These are phyloP conservation scores for Bidens hawaiensis DNA, from an alignment of 140 eudicot species.

Conservation along the genomic window DNA sequence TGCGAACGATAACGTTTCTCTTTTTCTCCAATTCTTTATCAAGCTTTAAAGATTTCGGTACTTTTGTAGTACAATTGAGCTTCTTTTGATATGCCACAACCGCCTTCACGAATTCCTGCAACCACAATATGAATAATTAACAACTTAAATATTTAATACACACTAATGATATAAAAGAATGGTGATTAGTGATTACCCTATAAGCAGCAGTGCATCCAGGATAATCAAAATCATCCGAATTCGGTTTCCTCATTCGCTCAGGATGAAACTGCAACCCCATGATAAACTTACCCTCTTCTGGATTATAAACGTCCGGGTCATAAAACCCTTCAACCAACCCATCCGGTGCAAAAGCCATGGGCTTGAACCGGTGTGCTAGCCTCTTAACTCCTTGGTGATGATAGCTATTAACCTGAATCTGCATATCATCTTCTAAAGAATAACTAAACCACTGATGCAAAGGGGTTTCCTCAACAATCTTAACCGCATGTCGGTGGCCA, in stretches of 20 bases:
- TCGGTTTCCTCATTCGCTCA: constrained; percentile 69
- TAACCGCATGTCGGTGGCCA: constrained; percentile 72
- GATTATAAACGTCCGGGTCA: constrained; percentile 82
- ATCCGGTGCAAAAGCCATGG: constrained; percentile 91
- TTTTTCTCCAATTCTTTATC: constrained; percentile 73
- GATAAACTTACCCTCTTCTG: constrained; percentile 87
- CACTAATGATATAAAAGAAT: neutral
- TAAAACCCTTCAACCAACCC: constrained; percentile 93
- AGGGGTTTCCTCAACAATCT: constrained; percentile 62
- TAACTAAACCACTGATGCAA: constrained; percentile 70
- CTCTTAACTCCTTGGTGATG: constrained; percentile 94
- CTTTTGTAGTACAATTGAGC: constrained; percentile 42
- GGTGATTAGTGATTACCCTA: constrained; percentile 40
- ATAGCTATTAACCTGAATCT: constrained; percentile 76
- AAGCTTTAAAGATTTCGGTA: constrained; percentile 48
- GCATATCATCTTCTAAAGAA: constrained; percentile 53
- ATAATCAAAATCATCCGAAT: constrained; percentile 79
- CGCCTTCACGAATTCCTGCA: constrained; percentile 87
- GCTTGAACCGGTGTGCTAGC: constrained; percentile 74
- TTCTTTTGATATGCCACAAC: constrained; percentile 76
- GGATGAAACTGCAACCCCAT: constrained; percentile 99
- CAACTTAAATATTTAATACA: neutral
- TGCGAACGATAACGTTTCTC: constrained; percentile 54
- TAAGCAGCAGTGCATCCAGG: constrained; percentile 96
- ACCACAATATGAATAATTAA: constrained; percentile 5